These are phyloP conservation scores for Parsonsia alboflavescens DNA, from an alignment of 257 asterid genomes.

Conservation along the genomic window DNA sequence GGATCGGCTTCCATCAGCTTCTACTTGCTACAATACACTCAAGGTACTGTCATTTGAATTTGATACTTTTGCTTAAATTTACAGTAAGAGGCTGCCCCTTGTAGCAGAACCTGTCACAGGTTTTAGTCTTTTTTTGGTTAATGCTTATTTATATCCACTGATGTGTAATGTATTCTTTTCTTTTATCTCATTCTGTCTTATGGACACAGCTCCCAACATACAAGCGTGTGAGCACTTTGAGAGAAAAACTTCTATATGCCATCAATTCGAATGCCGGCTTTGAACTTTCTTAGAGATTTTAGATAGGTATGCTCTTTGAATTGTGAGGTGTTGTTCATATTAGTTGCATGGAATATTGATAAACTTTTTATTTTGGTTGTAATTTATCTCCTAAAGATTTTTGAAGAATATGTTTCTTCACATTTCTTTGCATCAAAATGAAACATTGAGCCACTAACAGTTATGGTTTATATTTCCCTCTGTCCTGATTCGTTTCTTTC, in stretches of 20 bases:
- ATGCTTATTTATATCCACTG: background rate
- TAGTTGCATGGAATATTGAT: background rate
- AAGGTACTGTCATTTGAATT: conserved; percentile 45
- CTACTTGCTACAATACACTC: conserved; percentile 92
- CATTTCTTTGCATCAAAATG: background rate
- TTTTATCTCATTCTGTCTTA: conserved; percentile 21
- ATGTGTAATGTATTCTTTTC: conserved; percentile 7
- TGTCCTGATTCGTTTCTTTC: background rate
- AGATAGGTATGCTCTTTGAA: background rate
- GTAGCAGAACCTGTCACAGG: background rate
- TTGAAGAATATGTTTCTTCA: background rate
- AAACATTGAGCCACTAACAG: background rate
- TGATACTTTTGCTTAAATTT: background rate
- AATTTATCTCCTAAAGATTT: background rate
- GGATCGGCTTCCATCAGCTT: conserved; percentile 98
- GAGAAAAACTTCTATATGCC: conserved; percentile 84
- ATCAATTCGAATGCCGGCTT: conserved; percentile 95
- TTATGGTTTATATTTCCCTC: background rate
- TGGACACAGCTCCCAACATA: conserved; percentile 86
- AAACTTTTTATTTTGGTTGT: background rate
- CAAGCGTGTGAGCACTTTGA: conserved; percentile 75
- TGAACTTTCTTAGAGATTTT: conserved; percentile 63
- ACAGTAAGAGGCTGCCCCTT: background rate
- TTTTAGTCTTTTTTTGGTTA: background rate
- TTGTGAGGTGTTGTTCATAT: background rate